Evolutionary conservation across 352 stramenopile genomes (phyloP).

Genomic region (Aphanomyces cochlioides): DNA sequence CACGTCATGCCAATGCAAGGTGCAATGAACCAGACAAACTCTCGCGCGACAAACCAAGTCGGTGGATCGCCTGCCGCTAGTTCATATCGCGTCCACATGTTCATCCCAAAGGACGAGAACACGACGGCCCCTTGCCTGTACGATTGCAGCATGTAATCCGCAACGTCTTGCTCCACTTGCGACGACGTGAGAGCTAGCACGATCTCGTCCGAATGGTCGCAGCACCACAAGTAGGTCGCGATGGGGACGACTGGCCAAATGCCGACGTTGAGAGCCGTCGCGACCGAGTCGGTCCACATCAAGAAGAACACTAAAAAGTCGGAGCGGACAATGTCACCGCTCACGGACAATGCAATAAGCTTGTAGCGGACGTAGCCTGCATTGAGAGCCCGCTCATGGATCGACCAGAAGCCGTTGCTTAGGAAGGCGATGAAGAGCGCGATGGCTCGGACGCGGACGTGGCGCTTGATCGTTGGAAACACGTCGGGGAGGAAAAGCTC

Average conservation of each 20-base stretch:
- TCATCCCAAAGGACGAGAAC: conserved; percentile 10
- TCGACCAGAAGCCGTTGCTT: conserved; percentile 7
- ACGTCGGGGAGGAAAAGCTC: conserved; percentile 13
- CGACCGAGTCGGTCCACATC: conserved; percentile 11
- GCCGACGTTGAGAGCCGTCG: not conserved
- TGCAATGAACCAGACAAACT: conserved; percentile 18
- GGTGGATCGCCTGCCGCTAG: not conserved
- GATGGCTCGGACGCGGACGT: conserved; percentile 14
- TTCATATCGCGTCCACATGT: conserved; percentile 11
- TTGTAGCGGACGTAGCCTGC: not conserved
- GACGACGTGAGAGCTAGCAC: conserved; percentile 8
- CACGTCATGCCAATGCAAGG: conserved; percentile 5
- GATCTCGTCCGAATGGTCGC: not conserved
- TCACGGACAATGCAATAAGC: conserved; percentile 6
- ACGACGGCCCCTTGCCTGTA: conserved; percentile 6
- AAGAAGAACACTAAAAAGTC: conserved; percentile 20
- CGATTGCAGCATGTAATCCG: not conserved
- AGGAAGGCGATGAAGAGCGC: not conserved
- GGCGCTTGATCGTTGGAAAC: conserved; percentile 15
- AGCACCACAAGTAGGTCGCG: not conserved
- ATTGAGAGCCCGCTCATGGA: conserved; percentile 17
- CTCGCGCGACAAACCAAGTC: conserved; percentile 15
- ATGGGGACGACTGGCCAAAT: conserved; percentile 4
- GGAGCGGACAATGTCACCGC: not conserved
- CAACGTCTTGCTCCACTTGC: not conserved